Conservation (phyloP, 2,329 filamentous ascomycete species). For the Microdochium nivale region DNA sequence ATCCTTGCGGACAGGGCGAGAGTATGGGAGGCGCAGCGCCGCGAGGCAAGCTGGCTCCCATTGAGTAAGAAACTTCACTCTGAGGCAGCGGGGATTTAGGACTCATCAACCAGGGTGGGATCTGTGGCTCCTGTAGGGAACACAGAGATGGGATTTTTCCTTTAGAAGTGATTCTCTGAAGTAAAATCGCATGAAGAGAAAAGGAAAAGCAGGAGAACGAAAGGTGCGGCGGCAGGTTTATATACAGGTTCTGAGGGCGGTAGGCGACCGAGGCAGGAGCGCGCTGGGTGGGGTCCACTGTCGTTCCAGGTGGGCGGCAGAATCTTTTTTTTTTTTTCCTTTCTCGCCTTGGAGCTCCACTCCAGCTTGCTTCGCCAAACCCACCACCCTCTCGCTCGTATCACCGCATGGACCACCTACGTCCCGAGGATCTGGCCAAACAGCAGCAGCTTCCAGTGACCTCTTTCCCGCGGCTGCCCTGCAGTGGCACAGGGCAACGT, state of each 20-base stretch:
- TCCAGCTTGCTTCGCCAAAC: no score
- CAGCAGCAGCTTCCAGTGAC: no score
- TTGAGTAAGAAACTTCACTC: constrained; percentile 62
- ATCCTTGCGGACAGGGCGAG: constrained; percentile 53
- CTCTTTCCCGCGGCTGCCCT: no score
- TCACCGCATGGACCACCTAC: no score
- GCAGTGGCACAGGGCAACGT: no score
- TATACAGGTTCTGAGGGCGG: neutral
- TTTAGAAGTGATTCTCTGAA: constrained; percentile 93
- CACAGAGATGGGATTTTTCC: constrained; percentile 85
- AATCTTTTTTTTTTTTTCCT: no score
- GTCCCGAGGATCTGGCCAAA: no score
- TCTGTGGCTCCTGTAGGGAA: constrained; percentile 90
- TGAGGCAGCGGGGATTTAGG: constrained; percentile 77
- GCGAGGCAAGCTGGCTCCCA: constrained; percentile 25
- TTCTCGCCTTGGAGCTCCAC: no score
- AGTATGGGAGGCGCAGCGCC: constrained; percentile 31
- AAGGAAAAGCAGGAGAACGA: neutral
- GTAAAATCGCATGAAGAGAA: constrained; percentile 4
- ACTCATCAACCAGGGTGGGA: constrained; percentile 92
- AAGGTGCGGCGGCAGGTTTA: neutral
- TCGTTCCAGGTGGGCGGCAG: no score
- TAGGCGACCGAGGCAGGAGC: no score
- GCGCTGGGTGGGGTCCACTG: no score
- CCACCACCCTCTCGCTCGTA: no score